Conservation (phyloP, 2,329 filamentous ascomycete genomes). For the Fusarium sp. region DNA sequence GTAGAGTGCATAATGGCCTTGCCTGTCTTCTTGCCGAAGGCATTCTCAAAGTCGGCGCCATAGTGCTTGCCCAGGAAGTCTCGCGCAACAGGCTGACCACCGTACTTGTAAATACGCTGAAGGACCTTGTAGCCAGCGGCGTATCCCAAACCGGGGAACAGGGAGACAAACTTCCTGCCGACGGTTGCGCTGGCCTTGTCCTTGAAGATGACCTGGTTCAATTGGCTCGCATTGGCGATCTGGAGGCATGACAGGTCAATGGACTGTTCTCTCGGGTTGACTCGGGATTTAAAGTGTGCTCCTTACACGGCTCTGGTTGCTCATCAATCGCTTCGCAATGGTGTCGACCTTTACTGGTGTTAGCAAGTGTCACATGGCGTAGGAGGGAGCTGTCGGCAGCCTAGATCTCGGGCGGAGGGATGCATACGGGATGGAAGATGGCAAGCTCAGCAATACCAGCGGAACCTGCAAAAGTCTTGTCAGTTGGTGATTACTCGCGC, state of each 20-base stretch:
- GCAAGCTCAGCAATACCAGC: slow-evolving; percentile 94
- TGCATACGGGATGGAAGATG: slow-evolving; percentile 87
- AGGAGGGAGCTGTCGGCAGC: slow-evolving; percentile 8
- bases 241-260: slow-evolving; percentile 39
- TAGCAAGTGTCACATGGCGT: slow-evolving; percentile 30
- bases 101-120: slow-evolving; percentile 98
- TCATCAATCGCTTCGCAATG: slow-evolving; percentile 99
- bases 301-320: slow-evolving; percentile 81
- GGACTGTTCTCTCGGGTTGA: slow-evolving; percentile 2
- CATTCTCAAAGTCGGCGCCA: slow-evolving; percentile 83
- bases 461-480: slow-evolving; percentile 70
- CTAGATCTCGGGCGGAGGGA: slow-evolving; percentile 23
- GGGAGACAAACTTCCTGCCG: slow-evolving; percentile 86
- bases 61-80: slow-evolving; percentile 88
- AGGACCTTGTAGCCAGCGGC: slow-evolving; percentile 98
- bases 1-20: slow-evolving; percentile 99
- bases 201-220: slow-evolving; percentile 95
- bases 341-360: slow-evolving; percentile 81
- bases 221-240: slow-evolving; percentile 62
- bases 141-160: slow-evolving; percentile 97
- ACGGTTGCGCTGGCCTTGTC: slow-evolving; percentile 81
- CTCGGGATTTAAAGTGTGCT: slow-evolving; percentile 56
- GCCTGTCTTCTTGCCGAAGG: slow-evolving; percentile 96
- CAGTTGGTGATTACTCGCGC: slow-evolving; percentile 20
- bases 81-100: slow-evolving; percentile 93